Base-by-base conservation (phyloP, 768 basidiomycete species). In the Boletus tylopilopsis region DNA sequence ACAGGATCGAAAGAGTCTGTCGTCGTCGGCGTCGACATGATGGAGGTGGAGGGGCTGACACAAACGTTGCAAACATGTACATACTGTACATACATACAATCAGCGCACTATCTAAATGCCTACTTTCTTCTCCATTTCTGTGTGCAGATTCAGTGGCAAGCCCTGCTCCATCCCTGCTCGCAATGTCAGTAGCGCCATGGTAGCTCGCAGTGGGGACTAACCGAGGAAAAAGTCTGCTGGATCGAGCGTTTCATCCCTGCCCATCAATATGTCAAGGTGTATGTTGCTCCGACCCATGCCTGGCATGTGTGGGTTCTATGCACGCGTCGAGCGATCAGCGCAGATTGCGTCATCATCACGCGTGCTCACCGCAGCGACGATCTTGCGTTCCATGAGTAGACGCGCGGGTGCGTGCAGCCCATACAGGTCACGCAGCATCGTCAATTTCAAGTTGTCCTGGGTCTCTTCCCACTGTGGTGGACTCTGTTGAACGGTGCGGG, bases 381-480 rank as follows among this genome's bases (percentile, higher is more conserved):
- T 78, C 73, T 86, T 87, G 63, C 93, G 82, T 68, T 99, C 96
- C 96, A 98, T 98, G 55, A 96, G 75, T 45, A 83, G 74, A 25
- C 94, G 81, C 69, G 95, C 81, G 2, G 96, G 96, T 18, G 88
- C 84, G 64, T 92, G 91, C 58, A 97, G 67, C 30, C 96, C 96
- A 61, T 85, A 86, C 27, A 86, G 64, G 67, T 91, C 84, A 38
- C 94, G 83, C 64, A 92, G 80, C 70, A 95, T 73, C 41, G 82
- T 93, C 50, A 97, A 75, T 65, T 86, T 86, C 42, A 94, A 64
- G 67, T 87, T 87, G 67, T 92, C 87, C 67, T 96, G 94, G 8
- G 94, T 93, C 56, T 83, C 84, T 45, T 94, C 86, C 96, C 96
- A 98, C 95, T 98, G 55, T 37, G 34, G 11, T 51, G 23, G 22